A percentile compares a stretch with the other conserved stretches of the same genome.
Conservation (phyloP, 805 yeast genomes). For the Saccharomycopsis lassenensis region DNA sequence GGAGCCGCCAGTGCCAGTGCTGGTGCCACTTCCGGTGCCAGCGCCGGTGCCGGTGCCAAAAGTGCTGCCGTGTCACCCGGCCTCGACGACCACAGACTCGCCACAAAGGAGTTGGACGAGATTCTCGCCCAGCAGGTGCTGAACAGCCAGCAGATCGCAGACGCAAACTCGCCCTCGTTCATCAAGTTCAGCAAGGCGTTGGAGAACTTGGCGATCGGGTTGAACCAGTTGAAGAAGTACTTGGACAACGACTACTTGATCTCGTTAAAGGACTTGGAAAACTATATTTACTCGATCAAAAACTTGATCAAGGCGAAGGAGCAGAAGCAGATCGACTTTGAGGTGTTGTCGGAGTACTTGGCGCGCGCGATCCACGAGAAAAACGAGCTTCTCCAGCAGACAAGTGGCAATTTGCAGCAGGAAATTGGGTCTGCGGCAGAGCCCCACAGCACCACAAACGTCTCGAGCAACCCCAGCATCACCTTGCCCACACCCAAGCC, state of each 20-base stretch:
- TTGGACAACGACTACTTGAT: constrained; percentile 76
- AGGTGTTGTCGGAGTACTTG: constrained; percentile 72
- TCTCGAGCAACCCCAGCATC: constrained; percentile 15
- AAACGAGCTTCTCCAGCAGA: constrained; percentile 30
- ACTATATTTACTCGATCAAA: constrained; percentile 56
- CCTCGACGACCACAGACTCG: neutral
- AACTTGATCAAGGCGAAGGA: constrained; percentile 74
- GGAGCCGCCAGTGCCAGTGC: too few species aligned
- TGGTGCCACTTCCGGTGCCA: too few species aligned
- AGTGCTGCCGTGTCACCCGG: neutral
- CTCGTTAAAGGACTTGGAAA: constrained; percentile 77
- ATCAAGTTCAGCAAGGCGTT: constrained; percentile 37
- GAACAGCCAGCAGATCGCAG: too few species aligned
- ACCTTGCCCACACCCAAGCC: constrained; percentile 17
- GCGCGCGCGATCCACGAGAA: constrained; percentile 61
- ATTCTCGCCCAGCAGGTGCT: too few species aligned
- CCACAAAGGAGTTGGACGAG: too few species aligned
- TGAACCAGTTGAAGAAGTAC: constrained; percentile 33
- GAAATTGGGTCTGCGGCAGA: constrained; percentile 2
- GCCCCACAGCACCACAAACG: constrained; percentile 12
- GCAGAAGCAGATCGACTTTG: constrained; percentile 84
- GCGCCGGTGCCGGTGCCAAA: neutral
- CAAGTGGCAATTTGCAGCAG: constrained; percentile 24
- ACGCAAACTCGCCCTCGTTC: constrained; percentile 22
- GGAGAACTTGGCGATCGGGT: constrained; percentile 31